Percentiles rank a stretch among this genome's conserved stretches.
Evolutionary conservation across 345 rosid species (phyloP).

Genomic region (Eucalyptus dawsonii): DNA sequence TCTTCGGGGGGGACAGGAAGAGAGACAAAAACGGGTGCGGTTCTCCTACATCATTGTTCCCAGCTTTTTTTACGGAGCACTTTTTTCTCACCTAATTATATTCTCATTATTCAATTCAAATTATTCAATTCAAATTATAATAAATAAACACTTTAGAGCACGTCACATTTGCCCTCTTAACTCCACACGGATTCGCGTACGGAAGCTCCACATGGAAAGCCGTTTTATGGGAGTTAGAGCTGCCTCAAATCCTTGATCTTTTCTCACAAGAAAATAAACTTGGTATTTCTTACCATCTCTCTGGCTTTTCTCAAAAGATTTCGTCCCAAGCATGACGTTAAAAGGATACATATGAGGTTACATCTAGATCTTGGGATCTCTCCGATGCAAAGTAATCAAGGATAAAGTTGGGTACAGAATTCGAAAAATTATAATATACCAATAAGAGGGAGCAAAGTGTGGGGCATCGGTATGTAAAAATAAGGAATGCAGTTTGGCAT

Average conservation of each 20-base stretch:
- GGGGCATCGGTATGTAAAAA: no score
- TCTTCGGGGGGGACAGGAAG: background rate
- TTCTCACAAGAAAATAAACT: background rate
- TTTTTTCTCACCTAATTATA: background rate
- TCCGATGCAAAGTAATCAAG: no score
- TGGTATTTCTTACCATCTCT: background rate
- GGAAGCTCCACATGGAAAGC: background rate
- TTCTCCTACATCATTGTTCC: background rate
- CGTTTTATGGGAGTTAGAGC: background rate
- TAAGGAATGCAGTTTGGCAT: no score
- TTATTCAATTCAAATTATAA: background rate
- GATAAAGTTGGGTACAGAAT: no score
- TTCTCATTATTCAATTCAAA: background rate
- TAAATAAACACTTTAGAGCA: background rate
- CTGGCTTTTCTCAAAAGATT: background rate
- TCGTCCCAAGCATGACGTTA: background rate
- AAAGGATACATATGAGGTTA: no score
- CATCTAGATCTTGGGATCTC: no score
- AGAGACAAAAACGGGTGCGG: background rate
- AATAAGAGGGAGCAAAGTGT: no score
- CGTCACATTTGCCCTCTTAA: background rate
- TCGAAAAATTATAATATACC: no score
- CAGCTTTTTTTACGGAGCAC: background rate
- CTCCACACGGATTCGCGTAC: background rate
- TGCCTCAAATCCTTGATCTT: background rate